phyloP scores from a whole-genome alignment of 1,284 basidiomycete species.

The Kwoniella shivajii region DNA sequence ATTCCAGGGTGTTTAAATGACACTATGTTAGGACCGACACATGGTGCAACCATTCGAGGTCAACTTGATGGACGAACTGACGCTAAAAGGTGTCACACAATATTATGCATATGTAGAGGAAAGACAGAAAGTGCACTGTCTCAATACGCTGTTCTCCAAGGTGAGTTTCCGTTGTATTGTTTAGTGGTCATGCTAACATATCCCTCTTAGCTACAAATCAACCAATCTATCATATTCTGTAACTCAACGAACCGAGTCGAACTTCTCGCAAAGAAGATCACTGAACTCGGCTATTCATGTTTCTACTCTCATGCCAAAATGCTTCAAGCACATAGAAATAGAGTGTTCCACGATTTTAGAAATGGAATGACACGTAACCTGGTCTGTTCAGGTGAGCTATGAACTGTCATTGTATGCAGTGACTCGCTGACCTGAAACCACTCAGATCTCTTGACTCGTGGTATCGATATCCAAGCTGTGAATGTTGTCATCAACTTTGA shows the following conservation, averaged over 20 bases:
- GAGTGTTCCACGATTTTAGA: slow-evolving; percentile 99
- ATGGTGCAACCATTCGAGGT: slow-evolving; percentile 97
- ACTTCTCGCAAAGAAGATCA: slow-evolving; percentile 97
- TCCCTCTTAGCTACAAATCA: slow-evolving; percentile 84
- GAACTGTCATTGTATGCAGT: background rate
- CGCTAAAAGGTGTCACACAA: slow-evolving; percentile 96
- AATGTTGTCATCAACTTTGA: slow-evolving; percentile 99
- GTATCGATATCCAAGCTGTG: slow-evolving; percentile 99
- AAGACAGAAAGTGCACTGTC: slow-evolving; percentile 96
- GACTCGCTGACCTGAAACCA: no score
- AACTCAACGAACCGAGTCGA: slow-evolving; percentile 99
- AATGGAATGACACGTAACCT: slow-evolving; percentile 97
- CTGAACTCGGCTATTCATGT: slow-evolving; percentile 98
- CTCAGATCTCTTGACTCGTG: slow-evolving; percentile 90
- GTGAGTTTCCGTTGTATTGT: slow-evolving; percentile 16
- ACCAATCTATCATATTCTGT: slow-evolving; percentile 99
- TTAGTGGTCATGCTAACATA: background rate
- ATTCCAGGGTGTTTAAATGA: background rate
- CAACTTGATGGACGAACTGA: slow-evolving; percentile 99
- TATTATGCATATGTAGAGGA: slow-evolving; percentile 99
- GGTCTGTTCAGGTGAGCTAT: slow-evolving; percentile 71
- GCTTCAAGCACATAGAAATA: slow-evolving; percentile 97
- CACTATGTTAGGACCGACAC: slow-evolving; percentile 78
- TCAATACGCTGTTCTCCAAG: slow-evolving; percentile 47
- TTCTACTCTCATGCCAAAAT: slow-evolving; percentile 99